Evolutionary conservation across 805 yeast species (phyloP).

Genomic region (Starmerella powellii): DNA sequence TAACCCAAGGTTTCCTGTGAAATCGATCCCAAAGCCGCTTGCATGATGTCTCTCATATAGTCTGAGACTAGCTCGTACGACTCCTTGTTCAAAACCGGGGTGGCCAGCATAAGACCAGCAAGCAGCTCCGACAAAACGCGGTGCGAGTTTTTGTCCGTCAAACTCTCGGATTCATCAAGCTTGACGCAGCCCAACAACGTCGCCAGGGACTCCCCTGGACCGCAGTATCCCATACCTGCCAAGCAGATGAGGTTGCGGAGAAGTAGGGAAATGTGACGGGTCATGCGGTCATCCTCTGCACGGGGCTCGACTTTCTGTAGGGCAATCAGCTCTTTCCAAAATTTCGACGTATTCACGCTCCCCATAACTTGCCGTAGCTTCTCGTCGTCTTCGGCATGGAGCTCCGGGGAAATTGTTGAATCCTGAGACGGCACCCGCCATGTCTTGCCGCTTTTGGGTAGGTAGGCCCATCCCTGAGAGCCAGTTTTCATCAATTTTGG

Average conservation of each 20-base stretch:
- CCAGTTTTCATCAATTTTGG: background rate
- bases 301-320: constrained; percentile 48
- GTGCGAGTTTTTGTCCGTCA: constrained; percentile 62
- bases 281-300: constrained; percentile 47
- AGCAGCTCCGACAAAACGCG: constrained; percentile 57
- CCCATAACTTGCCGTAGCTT: background rate
- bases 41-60: constrained; percentile 8
- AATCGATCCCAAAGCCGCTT: constrained; percentile 44
- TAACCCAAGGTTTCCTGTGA: constrained; percentile 61
- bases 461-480: background rate
- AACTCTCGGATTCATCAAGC: background rate
- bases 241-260: constrained; percentile 37
- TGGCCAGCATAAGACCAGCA: constrained; percentile 14
- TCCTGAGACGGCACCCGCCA: too few relatives aligned
- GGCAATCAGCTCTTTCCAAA: constrained; percentile 27
- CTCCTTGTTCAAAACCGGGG: constrained; percentile 1
- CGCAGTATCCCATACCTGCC: constrained; percentile 8
- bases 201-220: constrained; percentile 23
- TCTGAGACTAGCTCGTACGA: background rate
- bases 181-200: background rate
- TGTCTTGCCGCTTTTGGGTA: background rate
- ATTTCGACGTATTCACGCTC: background rate
- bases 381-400: constrained; percentile 17
- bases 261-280: constrained; percentile 51
- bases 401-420: background rate